A percentile compares a stretch with the other conserved stretches of the same genome.
Evolutionary conservation across 495 filamentous ascomycete genomes (phyloP).

Genomic region (Corynascus novoguineensis): DNA sequence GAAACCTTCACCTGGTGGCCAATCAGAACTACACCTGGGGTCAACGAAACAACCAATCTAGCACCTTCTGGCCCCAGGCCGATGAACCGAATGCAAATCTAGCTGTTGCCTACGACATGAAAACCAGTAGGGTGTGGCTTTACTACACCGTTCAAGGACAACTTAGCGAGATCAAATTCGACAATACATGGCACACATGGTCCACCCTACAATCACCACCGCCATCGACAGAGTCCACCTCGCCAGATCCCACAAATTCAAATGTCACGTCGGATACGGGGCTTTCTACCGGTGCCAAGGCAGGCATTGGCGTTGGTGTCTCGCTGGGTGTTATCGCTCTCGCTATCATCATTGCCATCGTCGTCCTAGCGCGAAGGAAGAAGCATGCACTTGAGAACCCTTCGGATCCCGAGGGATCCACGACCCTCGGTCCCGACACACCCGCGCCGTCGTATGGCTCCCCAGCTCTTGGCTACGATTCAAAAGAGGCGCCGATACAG

Average conservation of each 20-base stretch:
- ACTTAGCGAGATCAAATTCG: constrained; percentile 30
- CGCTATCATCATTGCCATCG: constrained; percentile 20
- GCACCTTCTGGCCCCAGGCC: constrained; percentile 29
- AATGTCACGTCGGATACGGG: constrained; percentile 9
- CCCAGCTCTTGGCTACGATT: constrained; percentile 13
- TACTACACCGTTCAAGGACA: constrained; percentile 33
- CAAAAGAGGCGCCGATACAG: constrained; percentile 7
- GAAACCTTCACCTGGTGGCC: constrained; percentile 23
- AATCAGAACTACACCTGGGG: constrained; percentile 28
- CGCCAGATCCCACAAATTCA: neutral
- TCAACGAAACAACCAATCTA: constrained; percentile 19
- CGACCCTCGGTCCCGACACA: constrained; percentile 14
- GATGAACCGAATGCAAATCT: constrained; percentile 32
- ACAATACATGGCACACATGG: constrained; percentile 23
- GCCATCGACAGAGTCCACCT: neutral
- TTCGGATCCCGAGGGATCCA: constrained; percentile 2
- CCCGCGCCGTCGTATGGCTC: constrained; percentile 19
- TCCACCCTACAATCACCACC: constrained; percentile 9
- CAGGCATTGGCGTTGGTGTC: constrained; percentile 36
- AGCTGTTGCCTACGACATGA: constrained; percentile 23
- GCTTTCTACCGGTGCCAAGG: constrained; percentile 34
- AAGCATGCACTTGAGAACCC: constrained; percentile 1
- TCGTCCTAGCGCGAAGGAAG: constrained; percentile 23
- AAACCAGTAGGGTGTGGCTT: constrained; percentile 23
- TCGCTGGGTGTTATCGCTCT: constrained; percentile 28